Base-by-base conservation (phyloP, 768 basidiomycete genomes). In the Lepiota brunneoincarnata region DNA sequence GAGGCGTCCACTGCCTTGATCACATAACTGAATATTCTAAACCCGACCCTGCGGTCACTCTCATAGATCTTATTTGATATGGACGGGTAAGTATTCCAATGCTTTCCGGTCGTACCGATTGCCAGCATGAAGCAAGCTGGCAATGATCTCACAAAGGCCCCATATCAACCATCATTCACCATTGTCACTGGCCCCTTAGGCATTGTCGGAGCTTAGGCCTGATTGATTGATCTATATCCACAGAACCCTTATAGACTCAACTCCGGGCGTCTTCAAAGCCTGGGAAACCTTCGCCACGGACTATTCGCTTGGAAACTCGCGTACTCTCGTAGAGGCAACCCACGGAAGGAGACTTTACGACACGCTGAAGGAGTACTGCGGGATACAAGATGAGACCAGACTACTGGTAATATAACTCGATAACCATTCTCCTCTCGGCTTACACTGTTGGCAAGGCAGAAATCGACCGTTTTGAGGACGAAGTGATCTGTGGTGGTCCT, bases 271-370 rank as follows among this genome's bases (percentile, higher is more conserved):
- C n/a, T 59, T 83, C 47, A 78, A 78, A 55, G 87, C 89, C 6
- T 94, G 92, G 92, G 72, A 80, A 46, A 80, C 72, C 41, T 93
- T 91, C 64, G 75, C 78, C 37, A 72, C 69, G 38, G 78, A 87
- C 54, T 91, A 91, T 58, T 66, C 70, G 61, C 72, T 85, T 26
- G 78, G 78, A 1, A 77, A 79, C 58, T 71, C 73, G 36, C 58
- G 68, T 14, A 62, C 64, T 11, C 69, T 85, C 15, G 78, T 80
- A 3, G 79, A 84, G 59, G 73, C 78, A 6, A 83, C 86, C 0
- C 92, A 93, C 65, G 92, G 92, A 17, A 79, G 90, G 46, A 76
- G 92, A 53, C 73, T 91, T 11, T 73, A 79, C 43, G 92, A 94
- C 64, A 90, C 89, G 20, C 67, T 93, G 43, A 80, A 77, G 58